Evolutionary conservation across 208 protist species (phyloP), one percentile per base, ranked within the genome.

Genomic region (Acanthamoeba castellanii): DNA sequence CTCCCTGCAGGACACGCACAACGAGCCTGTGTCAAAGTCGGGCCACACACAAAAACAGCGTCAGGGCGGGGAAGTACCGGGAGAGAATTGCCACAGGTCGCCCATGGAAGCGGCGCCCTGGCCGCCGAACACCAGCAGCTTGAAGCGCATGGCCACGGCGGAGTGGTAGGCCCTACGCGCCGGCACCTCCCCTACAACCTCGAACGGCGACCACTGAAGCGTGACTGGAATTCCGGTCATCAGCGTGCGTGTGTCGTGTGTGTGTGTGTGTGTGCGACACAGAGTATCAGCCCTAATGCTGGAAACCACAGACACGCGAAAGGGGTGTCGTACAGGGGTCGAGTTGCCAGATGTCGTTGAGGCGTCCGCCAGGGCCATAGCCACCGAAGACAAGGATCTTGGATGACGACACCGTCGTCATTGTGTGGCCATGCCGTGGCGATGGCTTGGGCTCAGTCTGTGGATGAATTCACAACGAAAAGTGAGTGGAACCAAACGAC

Each of bases 51-150:
- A 30, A 82, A 42, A 1, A 32, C 37, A 22, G 52, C 14, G 22
- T 30, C 7, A 42, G n/a, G 70, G 37, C n/a, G 37, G 22, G 37
- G 18, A 59, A 59, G 18, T 82, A 94, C 90, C 45, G 11, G 90
- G 90, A 37, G 90, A 84, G 45, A 84, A 94, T n/a, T 94, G 90
- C 90, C 90, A 94, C 22, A 94, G 72, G 55, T 94, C 90, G 16
- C 34, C 66, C 30, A 66, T 42, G 14, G 90, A 64, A n/a, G 90
- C n/a, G 42, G 90, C n/a, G 20, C 50, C 59, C 66, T 94, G 90
- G 18, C 90, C 90, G 27, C 90, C 90, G 37, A 94, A 94, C 22
- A 94, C 70, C 0, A 94, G 68, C 27, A 94, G 68, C 34, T 94
- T 94, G 47, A 94, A 94, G 68, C 90, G 64, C 70, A 94, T 76